These are phyloP conservation scores for Mycena vulgaris DNA, from an alignment of 768 basidiomycete species.

Conservation along the genomic window DNA sequence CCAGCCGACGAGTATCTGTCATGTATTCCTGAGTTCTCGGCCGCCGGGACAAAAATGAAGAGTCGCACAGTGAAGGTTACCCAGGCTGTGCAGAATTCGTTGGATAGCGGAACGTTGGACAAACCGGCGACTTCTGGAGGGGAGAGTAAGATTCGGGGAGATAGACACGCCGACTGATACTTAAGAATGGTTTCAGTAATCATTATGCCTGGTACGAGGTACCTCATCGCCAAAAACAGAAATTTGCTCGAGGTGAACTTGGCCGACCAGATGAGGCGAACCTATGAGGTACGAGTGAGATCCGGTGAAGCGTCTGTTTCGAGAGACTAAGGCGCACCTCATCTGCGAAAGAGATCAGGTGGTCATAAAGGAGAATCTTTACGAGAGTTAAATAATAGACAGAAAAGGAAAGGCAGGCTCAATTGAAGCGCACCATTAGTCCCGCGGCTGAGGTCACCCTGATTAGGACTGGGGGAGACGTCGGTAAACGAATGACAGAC, in stretches of 20 bases:
- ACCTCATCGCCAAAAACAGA: constrained; percentile 58
- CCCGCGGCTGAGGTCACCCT: too few relatives aligned
- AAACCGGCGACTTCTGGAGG: constrained; percentile 4
- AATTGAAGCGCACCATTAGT: constrained; percentile 17
- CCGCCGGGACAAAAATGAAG: too few relatives aligned
- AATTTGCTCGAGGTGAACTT: constrained; percentile 54
- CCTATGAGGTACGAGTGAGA: too few relatives aligned
- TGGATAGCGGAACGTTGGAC: background rate
- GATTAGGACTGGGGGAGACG: too few relatives aligned
- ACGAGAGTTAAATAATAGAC: background rate
- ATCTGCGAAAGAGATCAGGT: constrained; percentile 55
- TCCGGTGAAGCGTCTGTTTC: too few relatives aligned
- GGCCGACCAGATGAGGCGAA: constrained; percentile 58
- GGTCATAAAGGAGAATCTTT: constrained; percentile 59
- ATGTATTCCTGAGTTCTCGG: background rate
- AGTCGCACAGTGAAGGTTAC: background rate
- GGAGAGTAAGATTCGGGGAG: background rate
- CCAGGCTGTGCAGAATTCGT: constrained; percentile 25
- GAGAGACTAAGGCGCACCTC: constrained; percentile 57
- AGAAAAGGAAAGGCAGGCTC: background rate
- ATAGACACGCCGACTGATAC: background rate
- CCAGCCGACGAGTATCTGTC: constrained; percentile 52
- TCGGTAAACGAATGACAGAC: too few relatives aligned
- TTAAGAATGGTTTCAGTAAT: constrained; percentile 49
- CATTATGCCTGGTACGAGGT: constrained; percentile 51